phyloP scores from a whole-genome alignment of 108 stramenopile genomes.

The Cyclotella choctawhatcheeana region DNA sequence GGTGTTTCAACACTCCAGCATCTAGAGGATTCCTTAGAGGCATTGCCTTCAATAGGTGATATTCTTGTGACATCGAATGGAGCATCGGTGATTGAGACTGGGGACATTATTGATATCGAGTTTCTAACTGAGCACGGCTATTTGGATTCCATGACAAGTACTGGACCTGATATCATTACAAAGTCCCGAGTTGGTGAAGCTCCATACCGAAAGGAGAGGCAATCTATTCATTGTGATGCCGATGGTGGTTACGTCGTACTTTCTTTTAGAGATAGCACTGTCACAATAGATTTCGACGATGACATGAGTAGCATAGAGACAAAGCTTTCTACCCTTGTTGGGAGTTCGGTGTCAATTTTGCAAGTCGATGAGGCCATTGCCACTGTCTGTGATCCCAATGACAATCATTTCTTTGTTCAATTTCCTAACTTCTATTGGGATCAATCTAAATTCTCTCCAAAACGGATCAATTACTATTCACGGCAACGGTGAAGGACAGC shows the following conservation, averaged over 20 bases:
- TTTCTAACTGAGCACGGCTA: conserved; percentile 55
- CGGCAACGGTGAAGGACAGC: conserved; percentile 33
- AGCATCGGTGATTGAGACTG: conserved; percentile 30
- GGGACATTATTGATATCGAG: conserved; percentile 35
- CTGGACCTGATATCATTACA: conserved; percentile 14
- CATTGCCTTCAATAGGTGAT: conserved; percentile 54
- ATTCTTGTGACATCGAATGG: conserved; percentile 51
- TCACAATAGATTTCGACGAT: conserved; percentile 38
- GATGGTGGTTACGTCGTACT: conserved; percentile 37
- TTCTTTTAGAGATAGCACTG: conserved; percentile 23
- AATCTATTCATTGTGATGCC: conserved; percentile 57
- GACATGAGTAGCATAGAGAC: conserved; percentile 22
- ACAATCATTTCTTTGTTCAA: conserved; percentile 29
- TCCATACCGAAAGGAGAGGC: conserved; percentile 63
- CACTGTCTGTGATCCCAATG: conserved; percentile 20
- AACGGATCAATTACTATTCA: conserved; percentile 35
- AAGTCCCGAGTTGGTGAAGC: conserved; percentile 60
- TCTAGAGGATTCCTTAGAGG: conserved; percentile 59
- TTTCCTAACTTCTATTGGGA: conserved; percentile 34
- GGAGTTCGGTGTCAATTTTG: conserved; percentile 22
- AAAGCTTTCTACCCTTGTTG: conserved; percentile 28
- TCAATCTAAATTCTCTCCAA: conserved; percentile 27
- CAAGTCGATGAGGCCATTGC: conserved; percentile 16
- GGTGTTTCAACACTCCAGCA: conserved; percentile 22
- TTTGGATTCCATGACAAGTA: conserved; percentile 47